phyloP scores from a whole-genome alignment of 495 filamentous ascomycete genomes.

The Tetracladium setigerum region DNA sequence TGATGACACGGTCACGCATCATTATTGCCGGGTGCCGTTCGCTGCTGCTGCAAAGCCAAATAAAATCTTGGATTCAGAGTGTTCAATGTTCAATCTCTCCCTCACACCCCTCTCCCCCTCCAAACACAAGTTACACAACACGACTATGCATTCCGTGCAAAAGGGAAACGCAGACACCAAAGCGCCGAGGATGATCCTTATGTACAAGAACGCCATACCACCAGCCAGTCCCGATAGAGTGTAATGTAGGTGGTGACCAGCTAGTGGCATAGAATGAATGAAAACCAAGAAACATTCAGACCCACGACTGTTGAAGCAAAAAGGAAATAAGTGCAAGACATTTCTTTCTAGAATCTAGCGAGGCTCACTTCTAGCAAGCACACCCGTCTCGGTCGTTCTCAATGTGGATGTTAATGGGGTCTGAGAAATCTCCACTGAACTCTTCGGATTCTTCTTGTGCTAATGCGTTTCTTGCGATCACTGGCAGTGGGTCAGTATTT shows the following conservation, averaged over 20 bases:
- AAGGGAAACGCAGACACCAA: slow-evolving; percentile 15
- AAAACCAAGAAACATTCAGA: not conserved
- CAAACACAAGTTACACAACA: too few relatives aligned
- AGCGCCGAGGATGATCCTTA: slow-evolving; percentile 22
- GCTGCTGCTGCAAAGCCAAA: too few relatives aligned
- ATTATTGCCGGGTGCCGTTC: too few relatives aligned
- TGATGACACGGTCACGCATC: too few relatives aligned
- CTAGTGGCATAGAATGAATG: not conserved
- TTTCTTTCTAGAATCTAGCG: not conserved
- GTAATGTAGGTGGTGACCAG: slow-evolving; percentile 1
- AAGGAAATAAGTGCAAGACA: slow-evolving; percentile 7
- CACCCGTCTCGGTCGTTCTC: slow-evolving; percentile 88
- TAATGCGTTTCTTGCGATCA: slow-evolving; percentile 93
- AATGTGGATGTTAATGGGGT: slow-evolving; percentile 94
- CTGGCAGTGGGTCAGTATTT: slow-evolving; percentile 33
- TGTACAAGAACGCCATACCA: slow-evolving; percentile 12
- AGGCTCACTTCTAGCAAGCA: slow-evolving; percentile 77
- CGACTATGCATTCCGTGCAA: slow-evolving; percentile 18
- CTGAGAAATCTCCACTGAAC: slow-evolving; percentile 84
- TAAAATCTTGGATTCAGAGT: too few relatives aligned
- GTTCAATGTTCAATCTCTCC: too few relatives aligned
- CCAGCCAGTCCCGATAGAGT: not conserved
- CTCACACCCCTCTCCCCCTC: too few relatives aligned
- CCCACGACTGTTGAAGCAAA: not conserved
- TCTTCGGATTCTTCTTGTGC: slow-evolving; percentile 96